Percentiles rank a stretch among this genome's conserved stretches.
Conservation (phyloP, 805 yeast genomes). For the Vanderwaltozyma verrucispora region DNA sequence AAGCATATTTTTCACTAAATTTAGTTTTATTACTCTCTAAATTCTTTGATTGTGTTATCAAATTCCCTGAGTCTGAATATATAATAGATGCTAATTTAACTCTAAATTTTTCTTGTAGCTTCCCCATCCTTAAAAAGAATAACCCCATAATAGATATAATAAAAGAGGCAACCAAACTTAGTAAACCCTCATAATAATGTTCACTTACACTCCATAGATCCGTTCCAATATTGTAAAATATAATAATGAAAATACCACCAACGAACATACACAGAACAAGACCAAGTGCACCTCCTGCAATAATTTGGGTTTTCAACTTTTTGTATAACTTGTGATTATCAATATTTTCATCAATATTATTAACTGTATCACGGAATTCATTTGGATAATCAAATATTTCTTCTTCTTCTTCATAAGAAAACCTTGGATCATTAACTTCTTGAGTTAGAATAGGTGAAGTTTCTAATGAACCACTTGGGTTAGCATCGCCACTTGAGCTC, state of each 20-base stretch:
- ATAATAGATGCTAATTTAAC: conserved; percentile 41
- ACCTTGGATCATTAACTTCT: not conserved
- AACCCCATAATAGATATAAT: conserved; percentile 83
- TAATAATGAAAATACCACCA: conserved; percentile 59
- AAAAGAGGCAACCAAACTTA: conserved; percentile 66
- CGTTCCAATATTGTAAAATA: conserved; percentile 68
- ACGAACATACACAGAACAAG: conserved; percentile 56
- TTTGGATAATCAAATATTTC: conserved; percentile 1
- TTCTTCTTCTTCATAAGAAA: conserved; percentile 3
- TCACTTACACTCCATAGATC: conserved; percentile 86
- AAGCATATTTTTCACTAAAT: conserved; percentile 50
- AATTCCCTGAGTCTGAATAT: conserved; percentile 21
- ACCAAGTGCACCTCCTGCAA: conserved; percentile 74
- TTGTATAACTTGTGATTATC: conserved; percentile 31
- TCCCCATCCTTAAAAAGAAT: conserved; percentile 68
- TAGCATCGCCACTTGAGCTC: not conserved
- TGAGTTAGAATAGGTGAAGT: not conserved
- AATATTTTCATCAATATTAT: conserved; percentile 8
- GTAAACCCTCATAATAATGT: conserved; percentile 79
- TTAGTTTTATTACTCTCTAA: conserved; percentile 22
- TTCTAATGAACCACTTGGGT: not conserved
- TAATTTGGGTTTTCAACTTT: conserved; percentile 54
- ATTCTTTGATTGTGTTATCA: conserved; percentile 9
- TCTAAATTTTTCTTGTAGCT: conserved; percentile 75
- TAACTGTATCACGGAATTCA: conserved; percentile 4